Percentiles rank a stretch among this genome's conserved stretches.
These are phyloP conservation scores for Tripidium arundinaceum DNA, from an alignment of 202 grass and related monocot genomes.

Conservation along the genomic window DNA sequence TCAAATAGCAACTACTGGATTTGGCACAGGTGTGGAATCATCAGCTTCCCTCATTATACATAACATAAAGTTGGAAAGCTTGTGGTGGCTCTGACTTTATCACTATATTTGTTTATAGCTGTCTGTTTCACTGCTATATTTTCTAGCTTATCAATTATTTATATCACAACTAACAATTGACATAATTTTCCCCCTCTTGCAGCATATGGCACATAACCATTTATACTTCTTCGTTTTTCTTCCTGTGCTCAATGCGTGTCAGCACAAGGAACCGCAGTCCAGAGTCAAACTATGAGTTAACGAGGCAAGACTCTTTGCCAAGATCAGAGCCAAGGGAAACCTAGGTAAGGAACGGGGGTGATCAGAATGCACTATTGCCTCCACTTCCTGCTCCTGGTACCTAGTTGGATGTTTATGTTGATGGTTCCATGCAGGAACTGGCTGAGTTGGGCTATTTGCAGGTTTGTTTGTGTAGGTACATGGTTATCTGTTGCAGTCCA, in stretches of 20 bases:
- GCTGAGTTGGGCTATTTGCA: not conserved
- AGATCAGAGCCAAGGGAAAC: constrained; percentile 47
- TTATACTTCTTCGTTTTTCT: constrained; percentile 97
- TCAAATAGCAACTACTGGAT: constrained; percentile 86
- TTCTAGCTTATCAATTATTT: not conserved
- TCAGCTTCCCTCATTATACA: not conserved
- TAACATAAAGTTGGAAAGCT: constrained; percentile 20
- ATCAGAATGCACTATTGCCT: not conserved
- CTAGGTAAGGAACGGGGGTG: constrained; percentile 12
- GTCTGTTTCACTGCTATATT: not conserved
- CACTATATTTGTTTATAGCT: not conserved
- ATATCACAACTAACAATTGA: not conserved
- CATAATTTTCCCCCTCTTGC: constrained; percentile 22
- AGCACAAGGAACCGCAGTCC: constrained; percentile 34
- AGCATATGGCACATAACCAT: constrained; percentile 98
- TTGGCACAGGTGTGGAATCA: constrained; percentile 80
- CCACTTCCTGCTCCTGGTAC: not conserved
- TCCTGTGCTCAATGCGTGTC: constrained; percentile 64
- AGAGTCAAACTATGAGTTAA: constrained; percentile 64
- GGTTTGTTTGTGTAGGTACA: not conserved
- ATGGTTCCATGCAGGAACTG: not conserved
- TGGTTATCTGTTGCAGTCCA: not conserved
- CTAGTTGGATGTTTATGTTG: not conserved
- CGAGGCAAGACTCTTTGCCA: constrained; percentile 62
- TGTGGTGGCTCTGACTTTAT: not conserved